A percentile compares a stretch with the other conserved stretches of the same genome.
Evolutionary conservation across 2,329 filamentous ascomycete genomes (phyloP).

Genomic region (Sporothrix phasma): DNA sequence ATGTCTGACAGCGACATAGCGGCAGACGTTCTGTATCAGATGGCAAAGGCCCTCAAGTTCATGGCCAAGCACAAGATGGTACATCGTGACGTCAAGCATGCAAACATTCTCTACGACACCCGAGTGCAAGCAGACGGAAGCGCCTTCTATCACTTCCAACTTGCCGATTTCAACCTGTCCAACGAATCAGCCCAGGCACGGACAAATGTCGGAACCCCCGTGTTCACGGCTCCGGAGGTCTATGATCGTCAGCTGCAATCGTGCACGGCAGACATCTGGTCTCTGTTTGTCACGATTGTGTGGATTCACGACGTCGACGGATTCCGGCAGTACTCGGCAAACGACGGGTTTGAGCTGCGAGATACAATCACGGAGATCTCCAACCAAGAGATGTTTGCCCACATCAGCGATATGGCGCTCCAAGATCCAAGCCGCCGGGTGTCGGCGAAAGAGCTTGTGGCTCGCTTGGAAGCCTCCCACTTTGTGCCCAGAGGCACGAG

Average conservation of each 20-base stretch:
- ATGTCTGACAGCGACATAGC: not conserved
- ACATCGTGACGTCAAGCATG: constrained; percentile 93
- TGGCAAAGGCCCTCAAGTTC: constrained; percentile 20
- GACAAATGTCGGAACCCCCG: constrained; percentile 22
- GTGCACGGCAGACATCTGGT: constrained; percentile 25
- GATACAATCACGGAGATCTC: constrained; percentile 13
- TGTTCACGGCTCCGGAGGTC: constrained; percentile 25
- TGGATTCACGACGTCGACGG: constrained; percentile 20
- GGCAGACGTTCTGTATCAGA: constrained; percentile 16
- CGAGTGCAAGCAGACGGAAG: constrained; percentile 15
- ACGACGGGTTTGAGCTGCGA: constrained; percentile 16
- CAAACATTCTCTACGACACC: constrained; percentile 84
- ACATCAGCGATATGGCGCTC: constrained; percentile 4
- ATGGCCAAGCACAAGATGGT: constrained; percentile 56
- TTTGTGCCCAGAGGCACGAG: not conserved
- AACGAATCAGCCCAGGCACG: constrained; percentile 39
- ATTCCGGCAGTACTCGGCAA: constrained; percentile 17
- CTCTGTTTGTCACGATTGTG: constrained; percentile 25
- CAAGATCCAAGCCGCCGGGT: constrained; percentile 4
- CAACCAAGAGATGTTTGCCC: not conserved
- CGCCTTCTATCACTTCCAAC: constrained; percentile 54
- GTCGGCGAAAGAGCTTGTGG: not conserved
- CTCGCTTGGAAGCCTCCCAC: not conserved
- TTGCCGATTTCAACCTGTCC: constrained; percentile 91
- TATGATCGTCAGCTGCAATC: constrained; percentile 19